These are phyloP conservation scores for Acacia confusa DNA, from an alignment of 306 rosid species.

Conservation along the genomic window DNA sequence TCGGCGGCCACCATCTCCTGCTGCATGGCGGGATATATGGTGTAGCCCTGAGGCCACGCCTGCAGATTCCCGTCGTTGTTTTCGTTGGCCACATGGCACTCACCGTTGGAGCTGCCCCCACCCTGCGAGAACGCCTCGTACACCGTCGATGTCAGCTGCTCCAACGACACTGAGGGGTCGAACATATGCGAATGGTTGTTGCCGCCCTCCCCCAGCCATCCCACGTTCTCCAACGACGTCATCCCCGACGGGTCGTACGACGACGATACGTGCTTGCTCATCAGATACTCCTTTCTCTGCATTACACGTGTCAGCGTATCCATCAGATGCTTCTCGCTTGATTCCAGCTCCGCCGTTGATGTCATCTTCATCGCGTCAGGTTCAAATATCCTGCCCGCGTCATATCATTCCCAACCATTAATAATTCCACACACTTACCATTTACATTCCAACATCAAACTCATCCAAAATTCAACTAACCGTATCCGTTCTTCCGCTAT, in stretches of 20 bases:
- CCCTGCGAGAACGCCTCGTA: conserved; percentile 74
- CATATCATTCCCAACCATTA: background rate
- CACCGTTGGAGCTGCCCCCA: conserved; percentile 53
- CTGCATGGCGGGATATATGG: conserved; percentile 39
- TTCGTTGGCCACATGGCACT: conserved; percentile 52
- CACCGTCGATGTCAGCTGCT: conserved; percentile 48
- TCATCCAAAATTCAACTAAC: conserved; percentile 26
- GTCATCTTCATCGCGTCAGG: conserved; percentile 68
- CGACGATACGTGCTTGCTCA: background rate
- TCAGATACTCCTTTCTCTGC: conserved; percentile 49
- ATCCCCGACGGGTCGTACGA: conserved; percentile 34
- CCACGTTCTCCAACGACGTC: conserved; percentile 52
- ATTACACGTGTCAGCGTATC: conserved; percentile 68
- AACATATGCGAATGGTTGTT: conserved; percentile 54
- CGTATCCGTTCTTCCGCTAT: conserved; percentile 79
- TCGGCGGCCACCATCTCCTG: background rate
- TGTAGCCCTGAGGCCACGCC: conserved; percentile 61
- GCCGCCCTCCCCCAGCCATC: conserved; percentile 58
- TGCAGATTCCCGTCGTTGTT: conserved; percentile 42
- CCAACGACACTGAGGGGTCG: conserved; percentile 55
- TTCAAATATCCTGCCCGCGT: conserved; percentile 54
- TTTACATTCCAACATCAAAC: background rate
- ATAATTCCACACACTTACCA: background rate
- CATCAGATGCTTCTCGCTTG: conserved; percentile 58
- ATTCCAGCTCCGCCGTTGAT: conserved; percentile 63